These are phyloP conservation scores for Datura wrightii DNA, from an alignment of 257 asterid genomes.

Conservation along the genomic window DNA sequence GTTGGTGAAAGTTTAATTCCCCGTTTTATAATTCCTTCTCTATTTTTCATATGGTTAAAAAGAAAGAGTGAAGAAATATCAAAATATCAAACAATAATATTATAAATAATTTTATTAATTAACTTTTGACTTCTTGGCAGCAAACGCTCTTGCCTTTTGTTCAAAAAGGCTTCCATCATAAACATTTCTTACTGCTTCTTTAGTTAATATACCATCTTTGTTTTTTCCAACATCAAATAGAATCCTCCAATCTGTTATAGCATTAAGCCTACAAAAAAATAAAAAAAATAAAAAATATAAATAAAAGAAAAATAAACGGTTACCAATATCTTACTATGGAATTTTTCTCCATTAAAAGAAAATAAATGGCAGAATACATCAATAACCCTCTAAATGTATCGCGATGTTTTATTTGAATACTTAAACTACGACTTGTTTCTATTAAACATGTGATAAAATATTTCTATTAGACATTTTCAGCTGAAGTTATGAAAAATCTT, in stretches of 20 bases:
- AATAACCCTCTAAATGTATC: neutral
- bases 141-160: slow-evolving; percentile 59
- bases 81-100: neutral
- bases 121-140: slow-evolving; percentile 43
- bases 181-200: slow-evolving; percentile 59
- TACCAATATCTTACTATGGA: neutral
- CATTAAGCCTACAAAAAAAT: slow-evolving; percentile 59
- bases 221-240: slow-evolving; percentile 69
- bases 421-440: neutral
- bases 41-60: too few relatives aligned
- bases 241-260: slow-evolving; percentile 72
- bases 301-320: neutral
- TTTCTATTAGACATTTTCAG: neutral
- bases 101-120: neutral
- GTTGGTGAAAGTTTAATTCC: too few relatives aligned
- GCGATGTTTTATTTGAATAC: neutral
- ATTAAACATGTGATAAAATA: neutral
- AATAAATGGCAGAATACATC: neutral
- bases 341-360: neutral
- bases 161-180: slow-evolving; percentile 92
- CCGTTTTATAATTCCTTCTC: too few relatives aligned
- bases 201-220: slow-evolving; percentile 60
- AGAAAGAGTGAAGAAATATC: neutral
- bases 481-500: neutral
- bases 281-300: neutral